Conservation (phyloP, 1,284 basidiomycete genomes). For the Somion occarium region DNA sequence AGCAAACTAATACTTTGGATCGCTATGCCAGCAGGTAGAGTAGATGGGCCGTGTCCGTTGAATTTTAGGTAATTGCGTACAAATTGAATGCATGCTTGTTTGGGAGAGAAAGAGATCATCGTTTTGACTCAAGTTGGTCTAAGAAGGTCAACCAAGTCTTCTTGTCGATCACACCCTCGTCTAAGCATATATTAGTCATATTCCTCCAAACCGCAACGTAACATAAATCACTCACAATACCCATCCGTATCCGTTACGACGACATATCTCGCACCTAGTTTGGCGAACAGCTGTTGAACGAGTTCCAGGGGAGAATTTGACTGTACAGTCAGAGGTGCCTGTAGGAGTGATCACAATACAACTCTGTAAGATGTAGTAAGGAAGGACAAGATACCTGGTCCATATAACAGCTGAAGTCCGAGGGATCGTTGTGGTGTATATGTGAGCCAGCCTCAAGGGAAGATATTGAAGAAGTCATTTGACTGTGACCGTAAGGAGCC, state of each 20-base stretch:
- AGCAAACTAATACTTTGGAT: too few relatives aligned
- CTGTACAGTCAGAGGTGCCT: slow-evolving; percentile 83
- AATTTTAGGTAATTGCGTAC: too few relatives aligned
- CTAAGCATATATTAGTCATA: slow-evolving; percentile 31
- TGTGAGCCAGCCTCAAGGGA: slow-evolving; percentile 41
- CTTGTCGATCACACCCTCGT: slow-evolving; percentile 90
- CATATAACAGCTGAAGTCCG: slow-evolving; percentile 88
- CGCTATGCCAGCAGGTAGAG: too few relatives aligned
- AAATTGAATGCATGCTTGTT: too few relatives aligned
- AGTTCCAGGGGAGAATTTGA: slow-evolving; percentile 84
- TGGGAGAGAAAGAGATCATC: too few relatives aligned
- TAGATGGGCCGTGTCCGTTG: too few relatives aligned
- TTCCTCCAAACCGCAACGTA: slow-evolving; percentile 2
- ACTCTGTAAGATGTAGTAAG: slow-evolving; percentile 8
- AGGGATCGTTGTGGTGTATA: slow-evolving; percentile 47
- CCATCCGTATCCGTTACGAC: slow-evolving; percentile 83
- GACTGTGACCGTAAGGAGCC: slow-evolving; percentile 35
- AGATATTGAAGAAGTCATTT: slow-evolving; percentile 52
- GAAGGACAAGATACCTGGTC: slow-evolving; percentile 59
- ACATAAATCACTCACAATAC: slow-evolving; percentile 54
- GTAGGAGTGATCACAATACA: neutral
- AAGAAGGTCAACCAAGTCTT: slow-evolving; percentile 88
- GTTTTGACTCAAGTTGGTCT: slow-evolving; percentile 58
- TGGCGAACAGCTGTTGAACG: slow-evolving; percentile 88
- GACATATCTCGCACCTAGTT: slow-evolving; percentile 88